These are phyloP conservation scores for Ambrosiella xylebori DNA, from an alignment of 2,329 filamentous ascomycete species.

Conservation along the genomic window DNA sequence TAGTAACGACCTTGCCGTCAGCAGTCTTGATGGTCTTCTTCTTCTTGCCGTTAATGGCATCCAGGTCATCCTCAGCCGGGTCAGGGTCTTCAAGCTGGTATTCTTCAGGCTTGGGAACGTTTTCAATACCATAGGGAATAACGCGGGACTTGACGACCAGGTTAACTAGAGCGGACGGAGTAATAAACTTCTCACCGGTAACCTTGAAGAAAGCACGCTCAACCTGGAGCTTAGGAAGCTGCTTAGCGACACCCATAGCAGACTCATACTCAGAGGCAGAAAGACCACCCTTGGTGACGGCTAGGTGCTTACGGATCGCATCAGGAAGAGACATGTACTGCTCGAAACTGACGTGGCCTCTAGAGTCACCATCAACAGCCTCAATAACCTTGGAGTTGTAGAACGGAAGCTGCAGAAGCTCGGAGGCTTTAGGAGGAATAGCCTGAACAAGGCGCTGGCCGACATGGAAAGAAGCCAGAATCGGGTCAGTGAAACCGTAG, in stretches of 20 bases:
- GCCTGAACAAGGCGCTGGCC: constrained; percentile 85
- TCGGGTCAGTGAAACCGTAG: constrained; percentile 66
- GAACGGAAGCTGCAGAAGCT: constrained; percentile 79
- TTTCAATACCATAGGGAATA: constrained; percentile 65
- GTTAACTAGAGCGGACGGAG: constrained; percentile 79
- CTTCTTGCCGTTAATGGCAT: constrained; percentile 65
- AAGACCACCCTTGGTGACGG: constrained; percentile 53
- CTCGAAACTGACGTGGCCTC: constrained; percentile 62
- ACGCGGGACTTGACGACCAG: constrained; percentile 91
- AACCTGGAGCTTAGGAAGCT: constrained; percentile 69
- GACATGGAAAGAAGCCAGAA: constrained; percentile 64
- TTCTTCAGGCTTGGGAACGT: constrained; percentile 58
- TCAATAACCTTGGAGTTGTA: constrained; percentile 52
- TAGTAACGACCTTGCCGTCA: constrained; percentile 36
- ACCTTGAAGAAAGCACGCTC: constrained; percentile 98
- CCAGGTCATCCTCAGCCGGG: constrained; percentile 79
- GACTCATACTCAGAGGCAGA: constrained; percentile 60
- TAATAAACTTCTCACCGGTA: constrained; percentile 80
- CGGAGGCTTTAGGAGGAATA: constrained; percentile 63
- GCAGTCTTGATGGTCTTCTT: constrained; percentile 48
- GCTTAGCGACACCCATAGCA: constrained; percentile 58
- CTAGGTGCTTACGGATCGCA: constrained; percentile 50
- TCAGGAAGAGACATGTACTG: constrained; percentile 78
- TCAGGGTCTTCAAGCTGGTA: constrained; percentile 80
- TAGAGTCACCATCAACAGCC: constrained; percentile 57